These are phyloP conservation scores for Lenwebbia sp. DNA, from an alignment of 345 rosid genomes.

Conservation along the genomic window DNA sequence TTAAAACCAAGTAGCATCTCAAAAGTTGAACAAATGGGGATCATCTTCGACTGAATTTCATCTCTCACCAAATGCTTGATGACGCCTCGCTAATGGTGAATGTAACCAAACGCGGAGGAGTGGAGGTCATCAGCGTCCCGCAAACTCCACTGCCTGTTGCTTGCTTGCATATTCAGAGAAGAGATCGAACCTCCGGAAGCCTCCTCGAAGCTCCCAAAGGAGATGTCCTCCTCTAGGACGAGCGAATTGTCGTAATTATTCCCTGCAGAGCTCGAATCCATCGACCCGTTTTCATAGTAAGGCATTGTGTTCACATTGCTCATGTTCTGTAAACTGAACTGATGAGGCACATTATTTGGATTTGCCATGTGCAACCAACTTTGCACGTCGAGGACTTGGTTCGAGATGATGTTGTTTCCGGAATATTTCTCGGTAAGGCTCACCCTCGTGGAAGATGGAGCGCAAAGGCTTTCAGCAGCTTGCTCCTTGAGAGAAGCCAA, in stretches of 20 bases:
- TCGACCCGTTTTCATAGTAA: constrained; percentile 11
- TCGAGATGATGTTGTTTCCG: background rate
- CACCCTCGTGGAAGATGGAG: background rate
- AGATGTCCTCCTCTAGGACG: constrained; percentile 25
- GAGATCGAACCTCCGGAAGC: constrained; percentile 29
- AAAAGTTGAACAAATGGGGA: background rate
- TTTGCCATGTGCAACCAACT: constrained; percentile 25
- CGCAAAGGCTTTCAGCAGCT: constrained; percentile 35
- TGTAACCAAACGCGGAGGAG: background rate
- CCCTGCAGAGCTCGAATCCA: constrained; percentile 23
- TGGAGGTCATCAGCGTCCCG: constrained; percentile 55
- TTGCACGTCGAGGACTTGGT: constrained; percentile 37
- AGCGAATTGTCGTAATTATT: constrained; percentile 27
- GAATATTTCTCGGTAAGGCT: background rate
- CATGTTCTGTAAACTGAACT: background rate
- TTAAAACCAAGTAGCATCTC: background rate
- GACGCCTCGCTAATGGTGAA: background rate
- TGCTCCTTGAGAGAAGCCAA: constrained; percentile 79
- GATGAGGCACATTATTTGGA: constrained; percentile 2
- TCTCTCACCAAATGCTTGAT: background rate
- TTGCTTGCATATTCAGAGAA: constrained; percentile 31
- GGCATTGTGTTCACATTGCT: background rate
- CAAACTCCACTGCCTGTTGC: constrained; percentile 37
- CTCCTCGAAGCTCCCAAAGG: constrained; percentile 46
- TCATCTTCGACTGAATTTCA: background rate